Evolutionary conservation across 2,329 filamentous ascomycete genomes (phyloP).

Genomic region (Xylariaceae sp.): DNA sequence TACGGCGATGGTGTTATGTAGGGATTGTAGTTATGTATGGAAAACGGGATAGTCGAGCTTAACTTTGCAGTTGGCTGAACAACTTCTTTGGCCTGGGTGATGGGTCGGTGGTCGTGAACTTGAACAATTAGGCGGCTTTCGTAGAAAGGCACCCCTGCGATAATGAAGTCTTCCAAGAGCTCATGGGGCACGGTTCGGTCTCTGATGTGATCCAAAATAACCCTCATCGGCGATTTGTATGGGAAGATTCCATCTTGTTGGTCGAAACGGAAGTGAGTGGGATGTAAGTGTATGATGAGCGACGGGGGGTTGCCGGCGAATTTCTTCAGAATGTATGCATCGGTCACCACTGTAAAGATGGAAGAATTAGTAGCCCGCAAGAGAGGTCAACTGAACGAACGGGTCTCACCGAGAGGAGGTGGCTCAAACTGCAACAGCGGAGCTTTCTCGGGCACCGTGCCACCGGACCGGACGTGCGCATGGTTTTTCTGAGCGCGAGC

Average conservation of each 20-base stretch:
- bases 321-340: conserved; percentile 74
- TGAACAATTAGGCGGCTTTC: conserved; percentile 94
- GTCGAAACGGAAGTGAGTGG: conserved; percentile 85
- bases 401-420: conserved; percentile 45
- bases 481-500: conserved; percentile 48
- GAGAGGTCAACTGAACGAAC: background rate
- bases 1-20: conserved; percentile 87
- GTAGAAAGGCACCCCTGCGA: conserved; percentile 73
- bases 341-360: conserved; percentile 57
- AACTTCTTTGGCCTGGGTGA: conserved; percentile 54
- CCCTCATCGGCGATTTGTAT: conserved; percentile 87
- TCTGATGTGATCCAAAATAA: conserved; percentile 71
- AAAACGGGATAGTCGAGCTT: conserved; percentile 64
- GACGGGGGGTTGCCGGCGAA: conserved; percentile 72
- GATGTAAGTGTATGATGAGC: conserved; percentile 77
- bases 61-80: conserved; percentile 49
- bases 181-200: conserved; percentile 81
- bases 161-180: conserved; percentile 71
- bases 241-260: conserved; percentile 87
- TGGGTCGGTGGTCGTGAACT: conserved; percentile 79
- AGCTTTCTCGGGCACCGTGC: conserved; percentile 39
- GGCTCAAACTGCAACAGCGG: conserved; percentile 37
- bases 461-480: conserved; percentile 44
- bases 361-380: conserved; percentile 9
- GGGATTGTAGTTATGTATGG: conserved; percentile 86